Percentiles rank a stretch among this genome's conserved stretches.
phyloP scores from a whole-genome alignment of 2,329 filamentous ascomycete genomes.

The Xylariaceae sp. region DNA sequence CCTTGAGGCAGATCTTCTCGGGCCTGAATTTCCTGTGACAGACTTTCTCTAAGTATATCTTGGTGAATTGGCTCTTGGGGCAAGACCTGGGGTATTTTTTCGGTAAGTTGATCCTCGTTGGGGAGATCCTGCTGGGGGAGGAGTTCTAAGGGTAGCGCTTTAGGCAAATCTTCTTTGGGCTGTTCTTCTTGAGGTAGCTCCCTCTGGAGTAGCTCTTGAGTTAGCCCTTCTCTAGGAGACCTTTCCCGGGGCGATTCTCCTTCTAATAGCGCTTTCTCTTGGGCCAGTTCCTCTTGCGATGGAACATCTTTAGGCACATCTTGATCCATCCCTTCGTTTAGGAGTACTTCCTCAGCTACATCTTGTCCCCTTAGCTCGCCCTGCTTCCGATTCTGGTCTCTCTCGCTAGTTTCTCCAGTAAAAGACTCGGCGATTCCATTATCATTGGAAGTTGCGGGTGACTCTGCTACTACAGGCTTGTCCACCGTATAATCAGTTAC shows the following conservation, averaged over 20 bases:
- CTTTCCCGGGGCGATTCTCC: neutral
- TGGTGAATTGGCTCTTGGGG: neutral
- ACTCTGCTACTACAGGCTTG: neutral
- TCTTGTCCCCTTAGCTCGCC: no score
- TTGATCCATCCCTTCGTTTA: slow-evolving; percentile 30
- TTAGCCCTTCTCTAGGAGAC: neutral
- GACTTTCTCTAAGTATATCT: neutral
- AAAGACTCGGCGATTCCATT: slow-evolving; percentile 5
- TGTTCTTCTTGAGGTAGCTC: neutral
- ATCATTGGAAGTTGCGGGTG: neutral
- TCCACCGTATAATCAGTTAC: neutral
- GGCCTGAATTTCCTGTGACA: neutral
- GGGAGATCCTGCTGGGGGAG: neutral
- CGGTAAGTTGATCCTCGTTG: neutral
- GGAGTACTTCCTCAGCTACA: neutral
- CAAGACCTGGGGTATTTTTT: neutral
- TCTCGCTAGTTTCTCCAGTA: no score
- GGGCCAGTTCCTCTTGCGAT: slow-evolving; percentile 1
- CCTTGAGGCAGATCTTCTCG: neutral
- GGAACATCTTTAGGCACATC: slow-evolving; percentile 7
- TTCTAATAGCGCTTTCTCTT: slow-evolving; percentile 1
- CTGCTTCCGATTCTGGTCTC: no score
- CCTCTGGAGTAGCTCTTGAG: neutral
- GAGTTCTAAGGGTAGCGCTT: neutral
- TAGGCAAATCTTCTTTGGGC: neutral